Conservation (phyloP, 148 eudicot genomes). For the Talinum fruticosum region DNA sequence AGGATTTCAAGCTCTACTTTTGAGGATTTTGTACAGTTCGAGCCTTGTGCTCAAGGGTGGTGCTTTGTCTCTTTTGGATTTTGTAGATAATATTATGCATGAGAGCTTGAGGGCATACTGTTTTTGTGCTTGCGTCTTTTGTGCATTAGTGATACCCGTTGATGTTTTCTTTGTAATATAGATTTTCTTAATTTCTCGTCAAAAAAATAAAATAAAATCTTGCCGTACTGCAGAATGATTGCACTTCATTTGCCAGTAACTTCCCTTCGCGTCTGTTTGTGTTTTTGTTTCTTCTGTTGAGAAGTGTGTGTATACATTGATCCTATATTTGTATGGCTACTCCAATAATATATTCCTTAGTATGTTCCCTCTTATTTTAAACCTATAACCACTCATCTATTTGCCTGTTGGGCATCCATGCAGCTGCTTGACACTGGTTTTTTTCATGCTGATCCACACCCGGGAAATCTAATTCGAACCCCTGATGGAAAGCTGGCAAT, state of each 20-base stretch:
- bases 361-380: not conserved
- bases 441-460: constrained; percentile 99
- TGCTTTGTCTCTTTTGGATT: too few relatives aligned
- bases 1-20: too few relatives aligned
- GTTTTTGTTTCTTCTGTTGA: not conserved
- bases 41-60: too few relatives aligned
- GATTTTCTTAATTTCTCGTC: too few relatives aligned
- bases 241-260: not conserved
- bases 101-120: too few relatives aligned
- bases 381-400: constrained; percentile 11
- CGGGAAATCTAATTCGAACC: constrained; percentile 95
- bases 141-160: too few relatives aligned
- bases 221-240: not conserved
- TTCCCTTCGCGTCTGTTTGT: not conserved
- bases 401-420: constrained; percentile 19
- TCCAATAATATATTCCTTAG: not conserved
- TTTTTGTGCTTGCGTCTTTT: too few relatives aligned
- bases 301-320: not conserved
- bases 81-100: too few relatives aligned
- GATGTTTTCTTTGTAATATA: too few relatives aligned
- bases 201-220: too few relatives aligned
- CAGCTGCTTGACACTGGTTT: constrained; percentile 99
- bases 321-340: not conserved
- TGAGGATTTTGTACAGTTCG: too few relatives aligned
- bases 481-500: constrained; percentile 94